Conservation (phyloP, 164 flowering plant species). For the Umbellularia californica region DNA sequence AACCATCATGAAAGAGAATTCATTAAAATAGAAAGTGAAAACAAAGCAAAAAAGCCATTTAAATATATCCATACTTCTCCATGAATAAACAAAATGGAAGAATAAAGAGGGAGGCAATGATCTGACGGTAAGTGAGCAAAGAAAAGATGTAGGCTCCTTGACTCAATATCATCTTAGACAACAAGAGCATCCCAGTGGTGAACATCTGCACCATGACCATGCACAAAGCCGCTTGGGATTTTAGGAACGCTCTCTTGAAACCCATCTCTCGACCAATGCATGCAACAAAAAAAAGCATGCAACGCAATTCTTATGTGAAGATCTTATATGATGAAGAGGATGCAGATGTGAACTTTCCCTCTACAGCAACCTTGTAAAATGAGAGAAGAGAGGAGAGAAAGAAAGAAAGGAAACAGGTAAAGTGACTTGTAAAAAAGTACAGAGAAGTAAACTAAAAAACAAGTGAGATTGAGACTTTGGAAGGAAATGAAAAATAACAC, state of each 20-base stretch:
- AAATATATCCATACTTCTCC: conserved; percentile 33
- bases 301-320: neutral
- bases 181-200: conserved; percentile 38
- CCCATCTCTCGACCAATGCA: neutral
- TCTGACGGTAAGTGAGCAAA: conserved; percentile 43
- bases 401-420: neutral
- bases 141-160: conserved; percentile 49
- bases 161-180: conserved; percentile 31
- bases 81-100: conserved; percentile 40
- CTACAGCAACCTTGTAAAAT: neutral
- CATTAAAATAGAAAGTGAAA: too few species aligned
- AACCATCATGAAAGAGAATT: too few species aligned
- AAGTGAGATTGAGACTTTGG: too few species aligned
- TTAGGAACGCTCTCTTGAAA: neutral
- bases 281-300: neutral
- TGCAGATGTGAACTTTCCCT: too few species aligned
- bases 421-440: neutral
- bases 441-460: too few species aligned
- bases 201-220: conserved; percentile 49
- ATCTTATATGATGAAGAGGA: too few species aligned
- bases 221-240: conserved; percentile 10
- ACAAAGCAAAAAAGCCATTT: neutral
- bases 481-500: too few species aligned
- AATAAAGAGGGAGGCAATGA: conserved; percentile 46
- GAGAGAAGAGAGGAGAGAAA: neutral